phyloP scores from a whole-genome alignment of 2,329 filamentous ascomycete species.

The Ophiocordyceps robertsii region DNA sequence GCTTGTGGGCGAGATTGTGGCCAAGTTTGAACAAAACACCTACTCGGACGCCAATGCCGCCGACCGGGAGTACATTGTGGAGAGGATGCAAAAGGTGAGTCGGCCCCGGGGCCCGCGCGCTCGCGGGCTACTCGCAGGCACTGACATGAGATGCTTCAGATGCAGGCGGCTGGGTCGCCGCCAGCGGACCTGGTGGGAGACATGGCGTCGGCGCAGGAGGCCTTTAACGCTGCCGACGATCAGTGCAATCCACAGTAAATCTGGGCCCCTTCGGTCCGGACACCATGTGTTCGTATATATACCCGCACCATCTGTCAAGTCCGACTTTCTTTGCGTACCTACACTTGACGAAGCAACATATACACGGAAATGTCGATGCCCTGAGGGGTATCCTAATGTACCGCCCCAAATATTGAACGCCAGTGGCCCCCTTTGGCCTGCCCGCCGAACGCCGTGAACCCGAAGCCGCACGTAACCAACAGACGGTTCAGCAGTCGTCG shows the following conservation, averaged over 20 bases:
- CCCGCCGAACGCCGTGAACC: slow-evolving; percentile 6
- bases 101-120: too few species aligned
- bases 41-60: slow-evolving; percentile 73
- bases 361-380: slow-evolving; percentile 4
- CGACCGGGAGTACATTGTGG: slow-evolving; percentile 86
- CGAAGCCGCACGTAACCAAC: not conserved
- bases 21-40: slow-evolving; percentile 67
- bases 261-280: too few species aligned
- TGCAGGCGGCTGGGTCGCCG: slow-evolving; percentile 90
- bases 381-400: not conserved
- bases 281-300: not conserved
- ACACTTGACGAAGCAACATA: not conserved
- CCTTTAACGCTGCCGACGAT: slow-evolving; percentile 46
- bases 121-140: not conserved
- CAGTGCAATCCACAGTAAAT: slow-evolving; percentile 47
- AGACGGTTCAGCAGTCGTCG: not conserved
- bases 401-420: not conserved
- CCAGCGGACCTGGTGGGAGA: slow-evolving; percentile 85
- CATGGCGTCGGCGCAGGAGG: slow-evolving; percentile 70
- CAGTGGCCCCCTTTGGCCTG: not conserved
- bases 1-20: slow-evolving; percentile 75
- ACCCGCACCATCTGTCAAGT: not conserved
- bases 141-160: slow-evolving; percentile 37
- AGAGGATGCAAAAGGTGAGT: slow-evolving; percentile 90
- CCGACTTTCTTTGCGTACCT: not conserved